These are phyloP conservation scores for Colletotrichum lini DNA, from an alignment of 2,329 filamentous ascomycete species.

Conservation along the genomic window DNA sequence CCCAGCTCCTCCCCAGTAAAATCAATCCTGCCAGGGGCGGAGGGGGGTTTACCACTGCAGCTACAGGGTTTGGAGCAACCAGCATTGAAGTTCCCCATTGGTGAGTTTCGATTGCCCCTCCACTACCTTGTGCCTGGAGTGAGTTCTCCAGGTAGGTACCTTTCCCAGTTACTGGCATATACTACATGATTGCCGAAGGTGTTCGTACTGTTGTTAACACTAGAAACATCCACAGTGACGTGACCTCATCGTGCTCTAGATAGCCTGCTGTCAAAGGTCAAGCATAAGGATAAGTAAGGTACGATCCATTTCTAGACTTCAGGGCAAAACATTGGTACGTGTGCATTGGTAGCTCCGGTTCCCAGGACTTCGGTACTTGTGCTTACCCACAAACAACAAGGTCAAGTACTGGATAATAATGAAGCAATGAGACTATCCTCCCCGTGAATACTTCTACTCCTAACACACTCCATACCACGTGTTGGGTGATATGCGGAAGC, in stretches of 20 bases:
- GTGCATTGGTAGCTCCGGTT: no score
- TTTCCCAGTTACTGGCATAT: no score
- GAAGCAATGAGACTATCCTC: no score
- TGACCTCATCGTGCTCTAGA: background rate
- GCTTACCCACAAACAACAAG: no score
- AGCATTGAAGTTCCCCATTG: conserved; percentile 30
- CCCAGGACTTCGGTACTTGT: background rate
- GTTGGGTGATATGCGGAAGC: no score
- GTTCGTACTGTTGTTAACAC: background rate
- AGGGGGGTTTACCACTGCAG: conserved; percentile 7
- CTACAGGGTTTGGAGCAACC: conserved; percentile 16
- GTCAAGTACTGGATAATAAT: no score
- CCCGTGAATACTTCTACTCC: no score
- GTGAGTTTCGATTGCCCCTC: conserved; percentile 4
- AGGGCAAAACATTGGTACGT: no score
- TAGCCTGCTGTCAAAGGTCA: background rate
- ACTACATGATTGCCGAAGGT: no score
- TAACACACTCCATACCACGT: no score
- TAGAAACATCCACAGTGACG: background rate
- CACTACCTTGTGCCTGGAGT: background rate
- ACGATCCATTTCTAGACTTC: background rate
- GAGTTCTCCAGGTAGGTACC: no score
- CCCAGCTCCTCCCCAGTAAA: conserved; percentile 27
- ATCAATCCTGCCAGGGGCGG: conserved; percentile 27
- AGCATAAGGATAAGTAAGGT: background rate